phyloP scores from a whole-genome alignment of 352 stramenopile species.

The Phytophthora kernoviae region DNA sequence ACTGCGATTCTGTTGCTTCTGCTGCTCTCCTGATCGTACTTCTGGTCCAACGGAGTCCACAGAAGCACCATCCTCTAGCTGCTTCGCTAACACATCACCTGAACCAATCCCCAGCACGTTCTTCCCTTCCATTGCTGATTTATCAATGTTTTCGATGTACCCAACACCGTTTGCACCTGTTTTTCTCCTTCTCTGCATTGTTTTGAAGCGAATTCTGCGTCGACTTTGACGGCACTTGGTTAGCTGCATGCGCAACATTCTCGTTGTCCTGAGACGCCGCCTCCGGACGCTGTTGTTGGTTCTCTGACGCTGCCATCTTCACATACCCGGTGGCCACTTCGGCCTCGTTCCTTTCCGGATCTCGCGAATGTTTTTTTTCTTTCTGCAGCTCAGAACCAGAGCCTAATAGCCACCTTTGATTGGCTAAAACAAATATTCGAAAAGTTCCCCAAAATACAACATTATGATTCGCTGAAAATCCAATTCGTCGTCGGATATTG shows the following conservation, averaged over 20 bases:
- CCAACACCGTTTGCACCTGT: conserved; percentile 4
- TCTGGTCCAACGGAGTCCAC: neutral
- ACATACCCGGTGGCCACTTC: conserved; percentile 10
- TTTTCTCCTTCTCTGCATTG: conserved; percentile 6
- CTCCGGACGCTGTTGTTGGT: conserved; percentile 17
- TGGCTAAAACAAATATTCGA: neutral
- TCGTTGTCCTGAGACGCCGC: neutral
- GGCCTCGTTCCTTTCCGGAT: conserved; percentile 3
- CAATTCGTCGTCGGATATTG: too few relatives aligned
- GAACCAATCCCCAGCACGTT: neutral
- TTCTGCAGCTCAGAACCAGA: too few relatives aligned
- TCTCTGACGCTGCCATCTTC: conserved; percentile 26
- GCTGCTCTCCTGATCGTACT: neutral
- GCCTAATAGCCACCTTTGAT: neutral
- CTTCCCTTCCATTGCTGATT: neutral
- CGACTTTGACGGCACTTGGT: conserved; percentile 20
- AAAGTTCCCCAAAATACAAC: too few relatives aligned
- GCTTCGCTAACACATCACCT: neutral
- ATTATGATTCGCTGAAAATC: too few relatives aligned
- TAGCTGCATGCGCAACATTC: conserved; percentile 15
- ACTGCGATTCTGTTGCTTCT: conserved; percentile 1
- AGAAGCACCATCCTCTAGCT: conserved; percentile 4
- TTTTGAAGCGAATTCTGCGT: conserved; percentile 8
- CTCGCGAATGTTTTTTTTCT: conserved; percentile 18
- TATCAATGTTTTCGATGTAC: conserved; percentile 14